Percentiles rank a stretch among this genome's conserved stretches.
phyloP scores from a whole-genome alignment of 805 yeast genomes.

The Teunomyces cretensis region DNA sequence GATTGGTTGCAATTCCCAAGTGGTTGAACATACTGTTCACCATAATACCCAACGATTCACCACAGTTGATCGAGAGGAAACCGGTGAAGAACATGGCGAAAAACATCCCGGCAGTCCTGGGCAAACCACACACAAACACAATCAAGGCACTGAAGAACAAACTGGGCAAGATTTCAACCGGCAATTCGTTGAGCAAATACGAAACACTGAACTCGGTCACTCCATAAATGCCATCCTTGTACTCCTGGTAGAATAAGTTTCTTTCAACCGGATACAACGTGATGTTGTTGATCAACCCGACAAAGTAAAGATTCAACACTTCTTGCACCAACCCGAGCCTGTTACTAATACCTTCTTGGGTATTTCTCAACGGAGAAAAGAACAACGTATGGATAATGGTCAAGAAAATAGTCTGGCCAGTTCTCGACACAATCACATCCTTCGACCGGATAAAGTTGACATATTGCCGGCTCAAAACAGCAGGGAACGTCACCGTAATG shows the following conservation, averaged over 20 bases:
- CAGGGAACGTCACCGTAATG: conserved; percentile 23
- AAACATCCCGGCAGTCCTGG: conserved; percentile 63
- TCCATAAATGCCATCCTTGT: conserved; percentile 69
- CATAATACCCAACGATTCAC: conserved; percentile 82
- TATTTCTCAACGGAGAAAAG: conserved; percentile 45
- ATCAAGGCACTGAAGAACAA: conserved; percentile 59
- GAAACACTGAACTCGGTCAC: conserved; percentile 59
- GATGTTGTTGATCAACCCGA: conserved; percentile 77
- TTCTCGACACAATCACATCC: conserved; percentile 63
- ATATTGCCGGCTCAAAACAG: conserved; percentile 33
- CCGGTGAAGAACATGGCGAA: conserved; percentile 61
- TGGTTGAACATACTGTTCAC: conserved; percentile 73
- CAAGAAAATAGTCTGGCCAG: conserved; percentile 61
- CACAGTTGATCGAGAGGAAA: conserved; percentile 61
- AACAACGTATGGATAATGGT: conserved; percentile 67
- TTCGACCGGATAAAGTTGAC: conserved; percentile 36
- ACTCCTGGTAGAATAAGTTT: conserved; percentile 75
- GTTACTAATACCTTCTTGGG: conserved; percentile 55
- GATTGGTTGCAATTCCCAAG: conserved; percentile 77
- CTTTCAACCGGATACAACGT: conserved; percentile 74
- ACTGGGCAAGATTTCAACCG: conserved; percentile 62
- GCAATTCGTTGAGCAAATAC: conserved; percentile 64
- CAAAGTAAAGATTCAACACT: conserved; percentile 67
- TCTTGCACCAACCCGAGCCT: conserved; percentile 78
- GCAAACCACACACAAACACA: conserved; percentile 72